Base-by-base conservation (phyloP, 495 filamentous ascomycete species). In the Pyrenula aspistea region DNA sequence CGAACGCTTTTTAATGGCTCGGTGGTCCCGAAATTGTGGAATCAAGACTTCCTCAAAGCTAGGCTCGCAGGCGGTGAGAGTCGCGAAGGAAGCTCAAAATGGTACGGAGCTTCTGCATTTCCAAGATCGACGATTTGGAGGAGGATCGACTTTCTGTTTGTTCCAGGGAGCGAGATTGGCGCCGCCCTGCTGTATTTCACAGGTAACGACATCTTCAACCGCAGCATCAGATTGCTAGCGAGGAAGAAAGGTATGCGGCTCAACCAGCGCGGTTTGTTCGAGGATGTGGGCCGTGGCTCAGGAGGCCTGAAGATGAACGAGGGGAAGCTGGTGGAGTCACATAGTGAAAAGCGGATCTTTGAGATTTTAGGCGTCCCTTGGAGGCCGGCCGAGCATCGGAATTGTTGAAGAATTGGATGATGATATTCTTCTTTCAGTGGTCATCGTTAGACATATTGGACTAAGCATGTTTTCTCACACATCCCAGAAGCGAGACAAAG, bases 181-280 rank as follows among this genome's bases (percentile, higher is more conserved):
- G 93, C 93, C 0, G 91, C 93, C 1, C 65, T 96, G 63, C 79
- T 98, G 54, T 98, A 98, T 63, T 98, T 96, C 61, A 96, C 93
- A 0, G 93, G 93, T 1, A 94, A 95, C 62, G 91, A 96, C 63
- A 90, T 96, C 53, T 98, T 98, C 73, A 98, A 98, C 63, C 77
- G 92, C 24, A 93, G 88, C 56, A 80, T 96, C 69, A 70, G 93
- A 60, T 68, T 96, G 11, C 72, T 96, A 52, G 89, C 91, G 22
- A 83, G 83, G 25, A 91, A 82, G 74, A 93, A 89, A 66, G 83
- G 83, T 0, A 91, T 95, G 85, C 72, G 86, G 56, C 63, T 98
- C 31, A 96, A 96, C 62, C 91, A 96, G 65, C 74, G 78, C 20
- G 93, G 90, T 1, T 69, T 98, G 53, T 96, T 83, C 65, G 79